These are phyloP conservation scores for Lipomyces spencermartinsiae DNA, from an alignment of 805 yeast genomes.

Conservation along the genomic window DNA sequence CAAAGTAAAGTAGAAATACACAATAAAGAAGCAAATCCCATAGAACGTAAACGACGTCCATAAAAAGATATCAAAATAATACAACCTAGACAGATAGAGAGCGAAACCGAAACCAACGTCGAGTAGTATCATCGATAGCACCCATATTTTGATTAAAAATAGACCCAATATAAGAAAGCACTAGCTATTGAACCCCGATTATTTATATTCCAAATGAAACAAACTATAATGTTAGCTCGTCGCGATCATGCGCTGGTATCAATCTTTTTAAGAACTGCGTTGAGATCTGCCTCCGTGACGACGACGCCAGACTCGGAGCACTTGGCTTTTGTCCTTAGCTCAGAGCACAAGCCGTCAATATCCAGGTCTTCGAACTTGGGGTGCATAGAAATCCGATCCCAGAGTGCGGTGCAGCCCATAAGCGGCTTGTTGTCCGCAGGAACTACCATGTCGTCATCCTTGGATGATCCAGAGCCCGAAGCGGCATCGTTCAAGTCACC, in stretches of 20 bases:
- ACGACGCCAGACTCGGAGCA: constrained; percentile 95
- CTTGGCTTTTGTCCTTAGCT: constrained; percentile 89
- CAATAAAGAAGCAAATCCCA: not conserved
- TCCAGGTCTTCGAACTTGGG: constrained; percentile 93
- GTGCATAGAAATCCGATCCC: constrained; percentile 95
- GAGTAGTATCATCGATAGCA: not conserved
- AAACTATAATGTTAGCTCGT: constrained; percentile 5
- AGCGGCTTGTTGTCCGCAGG: constrained; percentile 63
- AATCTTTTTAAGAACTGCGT: constrained; percentile 43
- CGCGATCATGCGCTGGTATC: constrained; percentile 7
- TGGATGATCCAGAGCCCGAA: not conserved
- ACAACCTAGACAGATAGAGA: not conserved
- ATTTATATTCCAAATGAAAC: constrained; percentile 4
- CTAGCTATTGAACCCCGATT: not conserved
- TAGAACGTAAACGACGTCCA: not conserved
- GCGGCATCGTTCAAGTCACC: constrained; percentile 3
- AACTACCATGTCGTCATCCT: constrained; percentile 52
- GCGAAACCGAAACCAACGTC: not conserved
- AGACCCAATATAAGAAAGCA: not conserved
- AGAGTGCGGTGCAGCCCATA: constrained; percentile 86
- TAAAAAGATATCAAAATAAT: not conserved
- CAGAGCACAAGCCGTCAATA: constrained; percentile 90
- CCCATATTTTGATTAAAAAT: not conserved
- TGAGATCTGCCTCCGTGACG: constrained; percentile 79
- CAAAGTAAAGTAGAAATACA: not conserved